Base-by-base conservation (phyloP, 192 early-diverging fungal species). In the Borealophlyctis nickersoniae region DNA sequence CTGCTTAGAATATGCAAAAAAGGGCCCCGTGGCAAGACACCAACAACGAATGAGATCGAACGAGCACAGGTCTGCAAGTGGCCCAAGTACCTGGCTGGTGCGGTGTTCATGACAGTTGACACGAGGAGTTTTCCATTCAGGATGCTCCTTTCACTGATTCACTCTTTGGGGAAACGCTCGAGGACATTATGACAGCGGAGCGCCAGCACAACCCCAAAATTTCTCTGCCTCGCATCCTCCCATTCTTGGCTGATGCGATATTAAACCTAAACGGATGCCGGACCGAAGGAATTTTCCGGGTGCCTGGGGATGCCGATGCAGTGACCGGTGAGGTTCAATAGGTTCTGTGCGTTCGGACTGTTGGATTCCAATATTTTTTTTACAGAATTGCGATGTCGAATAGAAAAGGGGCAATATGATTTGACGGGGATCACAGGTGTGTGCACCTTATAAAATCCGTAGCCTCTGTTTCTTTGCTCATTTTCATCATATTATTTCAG, bases 281-380 rank as follows among this genome's bases (percentile, higher is more conserved):
- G 51, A 86, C 92, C 13, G 94, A 98, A 72, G 96, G 96, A 31
- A 94, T 98, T 54, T 98, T 98, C 73, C 86, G 96, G 58, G 91
- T 98, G 14, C 92, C 96, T 23, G 96, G 92, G 24, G 92, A 96
- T 72, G 86, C 84, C 29, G 94, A 95, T 52, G 77, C 80, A 24
- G 92, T 98, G 9, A 85, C 91, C 23, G 89, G 82, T 81, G 59
- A 35, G 52, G 39, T 45, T 7, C 9, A 19, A 19, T 45, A 19
- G 39, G 39, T 7, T 45, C 19, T 45, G 39, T 7, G 19, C 9
- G 39, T 45, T 45, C 19, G 39, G 39, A 45, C 9, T 13, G 39
- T 19, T 45, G 39, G 19, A 7, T 45, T 13, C 7, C 19, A 45
- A 19, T 13, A 13, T 7, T 7, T 63, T 7, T 27, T 36, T 27